Conservation (phyloP, 2,329 filamentous ascomycete species). For the Drechslerella dactyloides region DNA sequence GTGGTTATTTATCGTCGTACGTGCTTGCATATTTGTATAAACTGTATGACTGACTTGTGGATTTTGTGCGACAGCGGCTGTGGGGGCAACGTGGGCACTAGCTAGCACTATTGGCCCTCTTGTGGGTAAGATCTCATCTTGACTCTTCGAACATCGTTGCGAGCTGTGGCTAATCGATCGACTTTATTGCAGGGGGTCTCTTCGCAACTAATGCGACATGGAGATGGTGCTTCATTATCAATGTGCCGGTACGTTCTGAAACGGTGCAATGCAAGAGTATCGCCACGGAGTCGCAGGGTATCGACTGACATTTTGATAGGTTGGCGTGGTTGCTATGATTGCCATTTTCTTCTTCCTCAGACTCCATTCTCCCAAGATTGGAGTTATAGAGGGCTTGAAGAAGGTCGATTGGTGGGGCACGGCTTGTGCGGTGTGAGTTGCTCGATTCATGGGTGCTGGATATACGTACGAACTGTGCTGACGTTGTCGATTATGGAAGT, state of each 20-base stretch:
- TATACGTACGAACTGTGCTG: not conserved
- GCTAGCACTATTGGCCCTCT: constrained; percentile 71
- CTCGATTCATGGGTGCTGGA: not conserved
- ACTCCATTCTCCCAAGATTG: constrained; percentile 71
- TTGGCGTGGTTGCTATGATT: constrained; percentile 53
- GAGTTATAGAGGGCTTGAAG: constrained; percentile 67
- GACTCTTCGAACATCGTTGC: too few relatives aligned
- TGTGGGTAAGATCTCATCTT: constrained; percentile 59
- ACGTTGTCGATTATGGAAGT: constrained; percentile 11
- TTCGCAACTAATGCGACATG: constrained; percentile 70
- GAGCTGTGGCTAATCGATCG: not conserved
- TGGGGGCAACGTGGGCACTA: constrained; percentile 71
- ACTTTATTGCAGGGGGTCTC: constrained; percentile 64
- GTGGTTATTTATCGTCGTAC: not conserved
- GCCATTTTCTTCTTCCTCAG: constrained; percentile 66
- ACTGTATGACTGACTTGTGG: constrained; percentile 60
- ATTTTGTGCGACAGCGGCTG: constrained; percentile 59
- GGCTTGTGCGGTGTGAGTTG: constrained; percentile 51
- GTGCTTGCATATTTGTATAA: constrained; percentile 52
- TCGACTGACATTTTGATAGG: constrained; percentile 47
- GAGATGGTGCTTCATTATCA: constrained; percentile 75
- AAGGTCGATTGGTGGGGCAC: constrained; percentile 65
- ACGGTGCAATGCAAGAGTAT: constrained; percentile 8
- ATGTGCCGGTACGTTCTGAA: constrained; percentile 62
- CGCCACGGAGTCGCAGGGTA: constrained; percentile 45